These are phyloP conservation scores for Mychonastes homosphaera DNA, from an alignment of 139 green algal genomes.

Conservation along the genomic window DNA sequence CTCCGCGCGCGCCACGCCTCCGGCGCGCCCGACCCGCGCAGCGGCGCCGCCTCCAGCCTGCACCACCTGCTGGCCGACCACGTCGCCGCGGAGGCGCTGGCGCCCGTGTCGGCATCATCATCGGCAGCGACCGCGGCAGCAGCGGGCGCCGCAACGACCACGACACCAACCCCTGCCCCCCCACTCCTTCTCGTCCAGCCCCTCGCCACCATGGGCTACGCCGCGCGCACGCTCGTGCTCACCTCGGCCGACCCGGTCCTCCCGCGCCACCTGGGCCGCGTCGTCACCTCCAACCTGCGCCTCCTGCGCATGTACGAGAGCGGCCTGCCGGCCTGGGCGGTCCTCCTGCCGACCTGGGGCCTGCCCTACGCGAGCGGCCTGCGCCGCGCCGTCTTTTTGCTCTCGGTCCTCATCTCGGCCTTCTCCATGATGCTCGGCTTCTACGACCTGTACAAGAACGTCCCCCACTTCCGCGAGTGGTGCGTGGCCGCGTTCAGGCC, in stretches of 20 bases:
- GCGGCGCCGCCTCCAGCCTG: no score
- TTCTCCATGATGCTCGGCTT: conserved; percentile 63
- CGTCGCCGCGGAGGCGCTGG: no score
- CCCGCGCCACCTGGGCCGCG: conserved; percentile 17
- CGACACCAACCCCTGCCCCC: no score
- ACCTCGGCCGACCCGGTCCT: conserved; percentile 29
- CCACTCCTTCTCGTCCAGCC: no score
- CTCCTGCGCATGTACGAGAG: conserved; percentile 71
- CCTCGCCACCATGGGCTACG: no score
- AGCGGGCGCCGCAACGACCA: no score
- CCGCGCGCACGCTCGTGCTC: conserved; percentile 19
- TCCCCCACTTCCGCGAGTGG: conserved; percentile 54
- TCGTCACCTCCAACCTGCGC: conserved; percentile 45
- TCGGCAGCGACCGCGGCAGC: no score
- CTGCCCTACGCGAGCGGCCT: conserved; percentile 19
- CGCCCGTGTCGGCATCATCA: no score
- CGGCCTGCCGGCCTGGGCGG: conserved; percentile 60
- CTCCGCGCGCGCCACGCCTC: no score
- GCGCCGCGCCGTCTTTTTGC: no score
- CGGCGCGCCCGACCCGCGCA: no score
- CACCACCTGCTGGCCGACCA: no score
- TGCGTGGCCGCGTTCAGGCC: conserved; percentile 31
- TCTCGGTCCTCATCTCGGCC: conserved; percentile 61
- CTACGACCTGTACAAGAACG: conserved; percentile 70
- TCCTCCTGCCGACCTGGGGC: conserved; percentile 54